phyloP scores from a whole-genome alignment of 768 basidiomycete genomes.

The Mycena sanguinolenta region DNA sequence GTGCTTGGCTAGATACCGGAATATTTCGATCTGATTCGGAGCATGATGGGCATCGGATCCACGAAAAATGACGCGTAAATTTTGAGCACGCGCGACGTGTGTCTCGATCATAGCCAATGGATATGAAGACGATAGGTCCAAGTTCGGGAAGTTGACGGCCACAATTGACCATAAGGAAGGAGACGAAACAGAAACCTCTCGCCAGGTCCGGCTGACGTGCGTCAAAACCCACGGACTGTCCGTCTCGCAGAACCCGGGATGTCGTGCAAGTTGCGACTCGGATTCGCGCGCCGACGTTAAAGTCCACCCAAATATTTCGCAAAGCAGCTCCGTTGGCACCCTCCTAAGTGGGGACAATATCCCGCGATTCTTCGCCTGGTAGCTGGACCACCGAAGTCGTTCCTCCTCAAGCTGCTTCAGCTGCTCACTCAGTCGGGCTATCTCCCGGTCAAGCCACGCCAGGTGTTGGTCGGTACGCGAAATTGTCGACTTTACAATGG shows the following conservation, averaged over 20 bases:
- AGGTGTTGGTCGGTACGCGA: too few species aligned
- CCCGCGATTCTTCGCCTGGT: too few species aligned
- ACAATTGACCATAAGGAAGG: conserved; percentile 13
- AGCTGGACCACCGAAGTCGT: too few species aligned
- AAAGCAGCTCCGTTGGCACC: too few species aligned
- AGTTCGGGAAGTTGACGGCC: background rate
- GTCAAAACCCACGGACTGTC: conserved; percentile 12
- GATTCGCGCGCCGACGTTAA: too few species aligned
- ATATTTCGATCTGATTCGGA: background rate
- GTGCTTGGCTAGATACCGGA: background rate
- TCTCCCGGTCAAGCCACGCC: too few species aligned
- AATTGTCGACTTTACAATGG: too few species aligned
- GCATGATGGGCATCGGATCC: background rate
- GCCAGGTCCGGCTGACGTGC: conserved; percentile 8
- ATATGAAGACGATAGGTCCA: background rate
- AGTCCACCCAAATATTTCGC: too few species aligned
- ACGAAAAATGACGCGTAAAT: background rate
- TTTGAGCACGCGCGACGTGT: background rate
- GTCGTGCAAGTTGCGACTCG: too few species aligned
- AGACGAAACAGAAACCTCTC: background rate
- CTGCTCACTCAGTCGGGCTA: too few species aligned
- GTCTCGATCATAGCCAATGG: background rate
- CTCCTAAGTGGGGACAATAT: too few species aligned
- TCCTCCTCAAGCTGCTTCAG: too few species aligned
- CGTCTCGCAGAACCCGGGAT: background rate